Evolutionary conservation across 371 early-diverging fungal genomes (phyloP).

Genomic region (Circinella minor): DNA sequence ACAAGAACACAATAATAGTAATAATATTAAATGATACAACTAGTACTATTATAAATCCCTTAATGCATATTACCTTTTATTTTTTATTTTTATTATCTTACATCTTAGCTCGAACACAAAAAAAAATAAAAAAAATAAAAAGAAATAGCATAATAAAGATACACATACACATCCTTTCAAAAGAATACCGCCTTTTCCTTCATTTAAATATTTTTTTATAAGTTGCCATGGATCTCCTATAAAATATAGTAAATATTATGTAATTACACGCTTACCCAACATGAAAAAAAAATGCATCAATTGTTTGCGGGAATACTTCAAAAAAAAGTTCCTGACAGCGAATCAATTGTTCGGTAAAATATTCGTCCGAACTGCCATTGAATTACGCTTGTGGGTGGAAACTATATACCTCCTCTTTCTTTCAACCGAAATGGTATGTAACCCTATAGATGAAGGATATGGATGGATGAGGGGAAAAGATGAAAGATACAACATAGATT

Average conservation of each 20-base stretch:
- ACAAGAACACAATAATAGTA: not conserved
- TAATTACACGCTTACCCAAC: too few relatives aligned
- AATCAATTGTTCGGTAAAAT: not conserved
- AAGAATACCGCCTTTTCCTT: too few relatives aligned
- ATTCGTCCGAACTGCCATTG: not conserved
- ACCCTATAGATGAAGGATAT: not conserved
- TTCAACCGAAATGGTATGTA: constrained; percentile 40
- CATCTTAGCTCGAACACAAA: too few relatives aligned
- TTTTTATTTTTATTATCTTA: not conserved
- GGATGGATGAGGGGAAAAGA: constrained; percentile 1
- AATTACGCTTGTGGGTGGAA: not conserved
- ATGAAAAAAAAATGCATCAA: too few relatives aligned
- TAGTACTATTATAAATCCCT: not conserved
- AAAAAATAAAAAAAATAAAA: too few relatives aligned
- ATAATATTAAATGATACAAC: not conserved
- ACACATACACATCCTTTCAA: too few relatives aligned
- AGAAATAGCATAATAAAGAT: too few relatives aligned
- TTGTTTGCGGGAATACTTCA: too few relatives aligned
- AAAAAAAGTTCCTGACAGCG: too few relatives aligned
- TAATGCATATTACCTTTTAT: not conserved
- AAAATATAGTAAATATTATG: too few relatives aligned
- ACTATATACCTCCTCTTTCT: constrained; percentile 20
- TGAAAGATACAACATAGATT: not conserved
- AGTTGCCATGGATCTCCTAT: too few relatives aligned
- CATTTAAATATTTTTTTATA: too few relatives aligned